Evolutionary conservation across 139 green algal genomes (phyloP).

Genomic region (Chlorokybus atmophyticus): DNA sequence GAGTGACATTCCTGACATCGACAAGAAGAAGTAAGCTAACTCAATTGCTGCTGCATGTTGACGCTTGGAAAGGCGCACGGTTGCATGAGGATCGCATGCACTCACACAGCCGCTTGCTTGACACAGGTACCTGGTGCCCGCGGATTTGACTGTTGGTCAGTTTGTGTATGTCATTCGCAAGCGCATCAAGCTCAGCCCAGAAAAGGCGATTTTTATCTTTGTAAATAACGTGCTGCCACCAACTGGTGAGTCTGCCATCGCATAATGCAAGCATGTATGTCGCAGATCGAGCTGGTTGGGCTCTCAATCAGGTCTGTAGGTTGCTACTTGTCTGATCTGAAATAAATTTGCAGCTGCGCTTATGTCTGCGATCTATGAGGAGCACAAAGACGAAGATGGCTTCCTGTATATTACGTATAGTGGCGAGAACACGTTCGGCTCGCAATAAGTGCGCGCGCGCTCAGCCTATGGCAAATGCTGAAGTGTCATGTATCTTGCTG

Average conservation of each 20-base stretch:
- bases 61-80: neutral
- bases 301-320: too few species aligned
- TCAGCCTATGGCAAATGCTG: too few species aligned
- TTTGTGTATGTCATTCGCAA: conserved; percentile 99
- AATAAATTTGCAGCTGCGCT: conserved; percentile 73
- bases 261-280: too few species aligned
- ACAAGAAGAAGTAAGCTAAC: conserved; percentile 96
- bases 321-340: too few species aligned
- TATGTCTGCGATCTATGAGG: conserved; percentile 93
- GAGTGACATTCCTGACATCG: conserved; percentile 94
- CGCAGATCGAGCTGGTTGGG: too few species aligned
- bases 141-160: conserved; percentile 92
- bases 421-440: conserved; percentile 46
- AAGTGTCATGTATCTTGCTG: too few species aligned
- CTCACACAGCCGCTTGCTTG: neutral
- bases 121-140: conserved; percentile 88
- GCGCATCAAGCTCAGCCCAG: conserved; percentile 84
- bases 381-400: conserved; percentile 96
- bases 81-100: neutral
- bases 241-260: conserved; percentile 59
- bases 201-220: conserved; percentile 99
- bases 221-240: conserved; percentile 91
- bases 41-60: neutral
- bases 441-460: too few species aligned
- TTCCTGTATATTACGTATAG: conserved; percentile 97